Percentiles rank a stretch among this genome's conserved stretches.
phyloP scores from a whole-genome alignment of 2,329 filamentous ascomycete genomes.

The Exophiala bonariae region DNA sequence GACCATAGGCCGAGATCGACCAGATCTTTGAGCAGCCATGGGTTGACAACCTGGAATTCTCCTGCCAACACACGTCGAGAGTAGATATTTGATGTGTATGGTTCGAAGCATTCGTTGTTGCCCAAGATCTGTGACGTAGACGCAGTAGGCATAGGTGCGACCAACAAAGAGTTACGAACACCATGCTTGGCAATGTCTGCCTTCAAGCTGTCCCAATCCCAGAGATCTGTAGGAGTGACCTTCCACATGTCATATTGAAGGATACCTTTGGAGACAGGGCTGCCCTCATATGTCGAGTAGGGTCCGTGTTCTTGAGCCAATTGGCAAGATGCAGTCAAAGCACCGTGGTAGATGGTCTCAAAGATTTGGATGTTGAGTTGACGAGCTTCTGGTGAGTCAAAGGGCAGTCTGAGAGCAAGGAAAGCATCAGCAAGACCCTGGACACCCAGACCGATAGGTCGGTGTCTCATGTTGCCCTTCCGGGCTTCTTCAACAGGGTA shows the following conservation, averaged over 20 bases:
- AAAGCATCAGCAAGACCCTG: constrained; percentile 98
- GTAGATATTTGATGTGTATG: constrained; percentile 99
- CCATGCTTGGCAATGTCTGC: constrained; percentile 89
- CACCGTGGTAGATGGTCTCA: constrained; percentile 98
- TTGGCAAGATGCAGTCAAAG: constrained; percentile 83
- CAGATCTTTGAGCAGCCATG: constrained; percentile 96
- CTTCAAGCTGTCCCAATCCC: constrained; percentile 92
- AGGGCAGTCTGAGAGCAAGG: constrained; percentile 92
- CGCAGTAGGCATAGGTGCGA: constrained; percentile 97
- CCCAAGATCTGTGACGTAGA: constrained; percentile 97
- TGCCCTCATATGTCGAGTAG: constrained; percentile 90
- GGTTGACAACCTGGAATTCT: constrained; percentile 99
- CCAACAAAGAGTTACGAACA: constrained; percentile 89
- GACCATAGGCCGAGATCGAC: constrained; percentile 98
- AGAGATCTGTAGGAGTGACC: constrained; percentile 87
- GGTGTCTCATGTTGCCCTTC: constrained; percentile 96
- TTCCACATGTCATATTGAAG: constrained; percentile 99
- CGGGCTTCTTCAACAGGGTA: constrained; percentile 94
- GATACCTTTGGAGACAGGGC: constrained; percentile 89
- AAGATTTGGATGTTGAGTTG: constrained; percentile 98
- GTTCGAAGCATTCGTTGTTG: constrained; percentile 99
- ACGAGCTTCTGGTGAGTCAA: constrained; percentile 91
- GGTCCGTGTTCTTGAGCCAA: constrained; percentile 79
- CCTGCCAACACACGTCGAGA: constrained; percentile 95
- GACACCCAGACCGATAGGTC: constrained; percentile 93